Base-by-base conservation (phyloP, 768 basidiomycete species). In the Panaeolus cyanescens region DNA sequence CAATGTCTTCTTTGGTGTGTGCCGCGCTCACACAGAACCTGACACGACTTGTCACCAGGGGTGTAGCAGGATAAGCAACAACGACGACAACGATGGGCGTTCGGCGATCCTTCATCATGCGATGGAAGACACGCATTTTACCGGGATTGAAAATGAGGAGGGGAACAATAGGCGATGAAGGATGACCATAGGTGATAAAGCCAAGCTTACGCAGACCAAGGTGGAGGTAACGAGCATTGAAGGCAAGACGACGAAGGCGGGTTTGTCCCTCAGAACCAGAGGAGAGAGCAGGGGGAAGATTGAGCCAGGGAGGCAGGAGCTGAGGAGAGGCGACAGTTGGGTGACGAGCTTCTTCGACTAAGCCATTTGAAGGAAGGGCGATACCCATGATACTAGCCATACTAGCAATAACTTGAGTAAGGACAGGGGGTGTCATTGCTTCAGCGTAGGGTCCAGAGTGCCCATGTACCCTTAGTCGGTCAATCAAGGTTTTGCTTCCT, bases 361-460 rank as follows among this genome's bases (percentile, higher is more conserved):
- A 53, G 13, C 63, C 61, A 31, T 69, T 65, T n/a, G 74, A 68
- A 7, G 79, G 63, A 1, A 75, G n/a, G 10, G 83, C 71, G 61
- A 94, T 75, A 30, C 96, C 96, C 95, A 98, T 98, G 77, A 99
- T 98, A 65, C 93, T 94, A 0, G 90, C 92, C 93, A 96, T 97
- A 63, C 91, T 91, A 2, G 96, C 86, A 55, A 96, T 77, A 67
- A 99, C 81, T 74, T 99, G 97, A 17, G 91, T 92, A 31, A 97
- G 81, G 54, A 99, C 93, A 0, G 95, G 85, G 0, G 96, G 96
- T 0, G 93, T 77, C 85, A 96, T 95, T 1, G 92, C 77, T 75
- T 99, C 96, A 3, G 93, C 91, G 70, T 99, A 98, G 20, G 87
- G 73, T 32, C 91, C 89, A 0, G 93, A 86, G 72, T 96, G 89